Evolutionary conservation across 768 basidiomycete species (phyloP).

Genomic region (Boletus vermiculosoides): DNA sequence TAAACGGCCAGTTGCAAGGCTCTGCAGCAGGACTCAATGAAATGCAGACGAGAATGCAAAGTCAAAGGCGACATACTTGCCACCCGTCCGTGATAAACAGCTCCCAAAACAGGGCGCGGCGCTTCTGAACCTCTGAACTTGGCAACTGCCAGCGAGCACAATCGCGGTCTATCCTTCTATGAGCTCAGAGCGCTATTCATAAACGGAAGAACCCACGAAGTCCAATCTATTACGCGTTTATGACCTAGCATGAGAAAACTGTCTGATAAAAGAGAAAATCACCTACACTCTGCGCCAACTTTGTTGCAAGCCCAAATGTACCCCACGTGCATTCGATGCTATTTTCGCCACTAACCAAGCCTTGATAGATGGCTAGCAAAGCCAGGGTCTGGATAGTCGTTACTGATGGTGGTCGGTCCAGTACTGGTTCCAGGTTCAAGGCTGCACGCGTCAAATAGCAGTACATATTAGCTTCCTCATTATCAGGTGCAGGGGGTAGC

Average conservation of each 20-base stretch:
- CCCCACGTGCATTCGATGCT: slow-evolving; percentile 71
- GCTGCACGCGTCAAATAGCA: slow-evolving; percentile 64
- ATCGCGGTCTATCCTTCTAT: slow-evolving; percentile 56
- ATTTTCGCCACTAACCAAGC: slow-evolving; percentile 62
- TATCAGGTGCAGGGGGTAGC: slow-evolving; percentile 52
- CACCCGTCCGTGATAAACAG: slow-evolving; percentile 72
- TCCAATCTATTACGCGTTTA: slow-evolving; percentile 52
- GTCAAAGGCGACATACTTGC: slow-evolving; percentile 48
- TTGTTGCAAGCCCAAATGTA: slow-evolving; percentile 61
- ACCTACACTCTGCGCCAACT: slow-evolving; percentile 68
- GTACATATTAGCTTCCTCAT: slow-evolving; percentile 50
- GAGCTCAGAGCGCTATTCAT: slow-evolving; percentile 8
- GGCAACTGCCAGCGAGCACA: slow-evolving; percentile 67
- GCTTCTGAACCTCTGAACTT: slow-evolving; percentile 64
- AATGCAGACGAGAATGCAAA: background rate
- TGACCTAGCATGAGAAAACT: slow-evolving; percentile 1
- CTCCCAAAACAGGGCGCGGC: slow-evolving; percentile 72
- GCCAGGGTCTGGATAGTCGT: slow-evolving; percentile 65
- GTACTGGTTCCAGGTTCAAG: slow-evolving; percentile 62
- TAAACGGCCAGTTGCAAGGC: slow-evolving; percentile 66
- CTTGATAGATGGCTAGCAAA: slow-evolving; percentile 71
- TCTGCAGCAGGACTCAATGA: slow-evolving; percentile 36
- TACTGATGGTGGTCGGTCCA: slow-evolving; percentile 71
- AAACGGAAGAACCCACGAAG: slow-evolving; percentile 49
- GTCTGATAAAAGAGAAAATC: background rate